These are phyloP conservation scores for Aspergillus tanneri DNA, from an alignment of 2,329 filamentous ascomycete species.

Conservation along the genomic window DNA sequence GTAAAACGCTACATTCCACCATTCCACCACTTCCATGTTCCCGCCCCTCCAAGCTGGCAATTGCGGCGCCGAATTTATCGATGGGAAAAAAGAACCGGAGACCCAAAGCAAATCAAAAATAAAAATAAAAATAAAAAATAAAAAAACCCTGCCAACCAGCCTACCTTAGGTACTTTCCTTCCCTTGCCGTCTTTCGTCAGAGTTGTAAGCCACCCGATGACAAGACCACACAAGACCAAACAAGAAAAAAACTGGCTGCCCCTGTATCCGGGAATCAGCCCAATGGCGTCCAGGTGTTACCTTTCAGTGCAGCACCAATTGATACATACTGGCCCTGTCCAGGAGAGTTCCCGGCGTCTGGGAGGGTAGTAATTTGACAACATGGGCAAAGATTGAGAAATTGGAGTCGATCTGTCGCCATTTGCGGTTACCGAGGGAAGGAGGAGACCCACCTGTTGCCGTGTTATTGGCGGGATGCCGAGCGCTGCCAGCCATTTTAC, in stretches of 20 bases:
- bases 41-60: too few species aligned
- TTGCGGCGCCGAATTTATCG: too few species aligned
- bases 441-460: too few species aligned
- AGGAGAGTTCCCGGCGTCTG: background rate
- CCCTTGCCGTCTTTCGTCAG: background rate
- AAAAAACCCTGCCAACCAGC: background rate
- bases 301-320: slow-evolving; percentile 1
- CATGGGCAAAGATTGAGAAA: background rate
- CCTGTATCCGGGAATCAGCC: background rate
- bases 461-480: slow-evolving; percentile 6
- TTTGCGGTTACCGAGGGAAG: slow-evolving; percentile 6
- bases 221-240: background rate
- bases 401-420: slow-evolving; percentile 4
- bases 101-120: background rate
- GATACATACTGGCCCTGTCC: too few species aligned
- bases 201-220: slow-evolving; percentile 3
- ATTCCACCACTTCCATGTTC: too few species aligned
- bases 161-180: too few species aligned
- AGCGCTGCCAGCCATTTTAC: background rate
- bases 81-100: too few species aligned
- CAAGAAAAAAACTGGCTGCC: background rate
- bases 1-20: slow-evolving; percentile 1
- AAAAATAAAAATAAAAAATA: background rate
- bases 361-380: background rate
- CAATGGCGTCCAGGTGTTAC: background rate